phyloP scores from a whole-genome alignment of 805 yeast genomes.

The Cyberlindnera suaveolens region DNA sequence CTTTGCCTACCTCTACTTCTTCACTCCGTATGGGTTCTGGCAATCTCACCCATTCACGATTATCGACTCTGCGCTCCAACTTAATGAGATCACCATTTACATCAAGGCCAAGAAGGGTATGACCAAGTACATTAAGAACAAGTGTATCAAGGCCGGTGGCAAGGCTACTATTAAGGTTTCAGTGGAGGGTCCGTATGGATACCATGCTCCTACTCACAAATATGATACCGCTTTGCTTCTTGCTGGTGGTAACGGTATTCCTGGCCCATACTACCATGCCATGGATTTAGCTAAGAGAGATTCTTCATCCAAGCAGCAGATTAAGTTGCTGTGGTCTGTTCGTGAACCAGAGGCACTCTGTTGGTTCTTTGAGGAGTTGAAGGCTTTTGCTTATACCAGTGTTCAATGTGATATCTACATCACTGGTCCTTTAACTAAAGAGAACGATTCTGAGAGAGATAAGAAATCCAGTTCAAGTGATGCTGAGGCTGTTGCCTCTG shows the following conservation, averaged over 20 bases:
- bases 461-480: too few relatives aligned
- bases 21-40: conserved; percentile 48
- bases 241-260: conserved; percentile 50
- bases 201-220: conserved; percentile 30
- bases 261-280: conserved; percentile 43
- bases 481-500: neutral
- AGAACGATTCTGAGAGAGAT: neutral
- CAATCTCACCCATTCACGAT: conserved; percentile 74
- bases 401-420: conserved; percentile 31
- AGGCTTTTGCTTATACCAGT: conserved; percentile 20
- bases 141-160: conserved; percentile 23
- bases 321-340: conserved; percentile 59
- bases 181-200: conserved; percentile 63
- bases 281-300: conserved; percentile 21
- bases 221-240: conserved; percentile 35
- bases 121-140: conserved; percentile 37
- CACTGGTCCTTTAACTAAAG: conserved; percentile 24
- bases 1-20: conserved; percentile 51
- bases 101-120: conserved; percentile 54
- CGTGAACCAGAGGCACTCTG: conserved; percentile 42
- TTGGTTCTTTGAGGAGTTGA: conserved; percentile 43
- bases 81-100: conserved; percentile 34
- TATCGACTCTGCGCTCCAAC: conserved; percentile 33
- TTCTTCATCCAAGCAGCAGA: conserved; percentile 22
- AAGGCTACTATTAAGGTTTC: conserved; percentile 31